Evolutionary conservation across 2,329 filamentous ascomycete genomes (phyloP), one percentile per base, ranked within the genome.

Genomic region (Beauveria scarabaeidicola): DNA sequence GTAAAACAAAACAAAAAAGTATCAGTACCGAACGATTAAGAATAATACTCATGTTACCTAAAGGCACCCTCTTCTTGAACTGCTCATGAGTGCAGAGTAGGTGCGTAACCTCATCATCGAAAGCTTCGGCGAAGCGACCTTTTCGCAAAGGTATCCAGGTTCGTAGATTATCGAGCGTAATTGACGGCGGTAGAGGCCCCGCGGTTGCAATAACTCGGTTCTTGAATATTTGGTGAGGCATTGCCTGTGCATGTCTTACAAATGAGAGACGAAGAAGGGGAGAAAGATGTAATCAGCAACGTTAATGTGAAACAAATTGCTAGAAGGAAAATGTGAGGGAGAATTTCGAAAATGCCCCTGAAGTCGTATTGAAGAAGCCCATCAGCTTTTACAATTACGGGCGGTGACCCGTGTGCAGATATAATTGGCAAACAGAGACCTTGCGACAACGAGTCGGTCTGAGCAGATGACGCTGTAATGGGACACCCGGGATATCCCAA

Each of bases 91-190:
- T 84, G 58, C 84, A 82, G 23, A 96, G 78, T 0, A 96, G 74
- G 71, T 96, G 91, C 0, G 91, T 96, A 10, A 87, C 82, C 0
- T 75, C 66, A 0, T 76, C 69, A 27, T 76, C 77, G 19, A 90
- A 72, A 0, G 77, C 73, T 1, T 75, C 69, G 0, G 75, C 72
- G 68, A 85, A 87, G 1, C 60, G 70, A 1, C 88, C 91, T 7
- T 83, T 84, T 61, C 88, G 83, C 4, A 76, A 68, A 4, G 75
- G 74, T 10, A 90, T 78, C 89, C 90, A 96, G 43, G 76, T 75
- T 40, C 78, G 78, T 40, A 94, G 78, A 46, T 88, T 81, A 1
- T 81, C 75, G 2, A 78, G 72, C 1, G 75, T 77, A 62, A 75
- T 74, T 17, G 74, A 70, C 1, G 72, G 73, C 0, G 78, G 77